Conservation (phyloP, 257 asterid species). For the Perilla frutescens region DNA sequence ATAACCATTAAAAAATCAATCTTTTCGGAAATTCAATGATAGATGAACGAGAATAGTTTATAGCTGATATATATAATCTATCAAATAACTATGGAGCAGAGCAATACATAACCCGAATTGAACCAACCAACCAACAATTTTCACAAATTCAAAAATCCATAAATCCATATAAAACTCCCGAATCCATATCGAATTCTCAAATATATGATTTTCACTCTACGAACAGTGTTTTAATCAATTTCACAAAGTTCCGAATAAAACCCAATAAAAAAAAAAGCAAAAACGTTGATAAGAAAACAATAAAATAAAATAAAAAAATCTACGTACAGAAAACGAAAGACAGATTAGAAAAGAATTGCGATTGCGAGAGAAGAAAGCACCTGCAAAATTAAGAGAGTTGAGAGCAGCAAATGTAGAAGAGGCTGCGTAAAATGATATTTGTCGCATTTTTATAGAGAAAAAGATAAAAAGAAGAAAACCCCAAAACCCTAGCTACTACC, state of each 20-base stretch:
- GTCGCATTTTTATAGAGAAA: slow-evolving; percentile 5
- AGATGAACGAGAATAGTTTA: neutral
- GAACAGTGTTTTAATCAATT: neutral
- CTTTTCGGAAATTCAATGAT: neutral
- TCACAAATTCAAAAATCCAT: neutral
- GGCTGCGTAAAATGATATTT: neutral
- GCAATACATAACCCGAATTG: neutral
- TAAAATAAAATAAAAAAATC: too few species aligned
- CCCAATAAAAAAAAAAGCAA: too few species aligned
- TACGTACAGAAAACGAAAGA: neutral
- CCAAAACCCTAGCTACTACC: slow-evolving; percentile 34
- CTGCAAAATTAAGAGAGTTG: neutral
- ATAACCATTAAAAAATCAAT: neutral
- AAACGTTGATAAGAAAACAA: neutral
- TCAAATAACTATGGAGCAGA: neutral
- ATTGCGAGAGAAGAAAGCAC: neutral
- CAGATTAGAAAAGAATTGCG: neutral
- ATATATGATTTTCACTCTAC: neutral
- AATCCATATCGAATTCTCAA: neutral
- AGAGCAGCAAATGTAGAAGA: slow-evolving; percentile 23
- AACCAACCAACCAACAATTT: neutral
- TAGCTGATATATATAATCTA: neutral
- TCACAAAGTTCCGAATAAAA: too few species aligned
- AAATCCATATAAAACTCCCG: neutral
- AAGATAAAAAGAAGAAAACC: neutral